phyloP scores from a whole-genome alignment of 768 basidiomycete genomes.

The Leccinum disarticulatum region DNA sequence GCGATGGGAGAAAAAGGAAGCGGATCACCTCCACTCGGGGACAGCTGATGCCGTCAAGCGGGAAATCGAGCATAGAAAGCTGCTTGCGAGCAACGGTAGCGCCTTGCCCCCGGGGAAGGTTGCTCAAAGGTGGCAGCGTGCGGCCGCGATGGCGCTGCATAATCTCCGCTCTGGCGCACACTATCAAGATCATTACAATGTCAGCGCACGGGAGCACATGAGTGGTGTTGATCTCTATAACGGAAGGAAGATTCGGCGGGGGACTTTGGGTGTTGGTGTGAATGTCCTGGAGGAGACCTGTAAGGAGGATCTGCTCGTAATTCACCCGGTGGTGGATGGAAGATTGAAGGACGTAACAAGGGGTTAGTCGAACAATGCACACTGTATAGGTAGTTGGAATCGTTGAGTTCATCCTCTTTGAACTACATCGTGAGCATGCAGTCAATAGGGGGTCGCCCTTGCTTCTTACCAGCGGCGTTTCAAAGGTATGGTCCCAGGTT shows the following conservation, averaged over 20 bases:
- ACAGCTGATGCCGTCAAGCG: constrained; percentile 48
- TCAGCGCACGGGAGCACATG: constrained; percentile 75
- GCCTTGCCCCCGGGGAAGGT: constrained; percentile 19
- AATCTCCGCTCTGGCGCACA: constrained; percentile 51
- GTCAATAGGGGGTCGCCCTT: no score
- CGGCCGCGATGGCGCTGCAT: constrained; percentile 40
- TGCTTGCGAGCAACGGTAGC: constrained; percentile 23
- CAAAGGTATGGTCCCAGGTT: no score
- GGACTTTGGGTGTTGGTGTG: constrained; percentile 22
- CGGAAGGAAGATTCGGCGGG: constrained; percentile 47
- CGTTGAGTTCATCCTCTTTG: background rate
- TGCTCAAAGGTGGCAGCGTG: constrained; percentile 50
- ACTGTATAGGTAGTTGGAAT: no score
- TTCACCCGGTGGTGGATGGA: constrained; percentile 67
- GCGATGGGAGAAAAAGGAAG: constrained; percentile 25
- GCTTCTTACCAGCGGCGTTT: no score
- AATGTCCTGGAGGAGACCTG: constrained; percentile 15
- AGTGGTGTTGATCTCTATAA: constrained; percentile 71
- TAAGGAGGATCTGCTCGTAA: constrained; percentile 52
- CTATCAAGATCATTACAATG: constrained; percentile 58
- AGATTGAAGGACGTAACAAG: constrained; percentile 57
- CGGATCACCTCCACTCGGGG: constrained; percentile 39
- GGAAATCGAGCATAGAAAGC: constrained; percentile 44
- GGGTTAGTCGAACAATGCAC: constrained; percentile 3
- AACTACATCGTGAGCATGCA: background rate